Evolutionary conservation across 495 filamentous ascomycete genomes (phyloP), one percentile per base, ranked within the genome.

Genomic region (Penicillium chermesinum): DNA sequence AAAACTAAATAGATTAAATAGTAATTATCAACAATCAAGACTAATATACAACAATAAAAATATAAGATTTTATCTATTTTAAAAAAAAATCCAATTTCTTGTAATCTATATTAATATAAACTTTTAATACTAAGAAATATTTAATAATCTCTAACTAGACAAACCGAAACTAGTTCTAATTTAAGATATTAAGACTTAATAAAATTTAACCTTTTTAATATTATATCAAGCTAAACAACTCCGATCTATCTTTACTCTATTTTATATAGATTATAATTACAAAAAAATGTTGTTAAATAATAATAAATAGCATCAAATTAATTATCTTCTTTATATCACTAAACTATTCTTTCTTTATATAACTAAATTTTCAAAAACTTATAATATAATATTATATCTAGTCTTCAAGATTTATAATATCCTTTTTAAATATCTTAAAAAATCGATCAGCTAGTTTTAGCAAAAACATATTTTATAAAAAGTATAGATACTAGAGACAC

Each of bases 271-370:
- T 7, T 43, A 55, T 39, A 30, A 39, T 9, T 33, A 50, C 9
- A n/a, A 15, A 18, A 8, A 60, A 6, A 32, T 58, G 5, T 10
- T 22, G 12, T 17, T 58, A 3, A 46, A 33, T 14, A 0, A 35
- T 3, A 45, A 60, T n/a, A 48, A 61, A 44, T 63, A 30, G 52
- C 32, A 44, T 0, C 44, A 63, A 34, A 17, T 64, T n/a, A n/a
- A n/a, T n/a, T n/a, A n/a, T n/a, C n/a, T n/a, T n/a, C n/a, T n/a
- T n/a, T n/a, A n/a, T n/a, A 46, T n/a, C n/a, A n/a, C n/a, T n/a
- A n/a, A 44, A 61, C 18, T 64, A 64, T 49, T 41, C n/a, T n/a
- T 55, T 8, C 53, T 55, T 14, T 60, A 35, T 13, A 60, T 38
- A 0, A 50, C 27, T 0, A 0, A 9, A 12, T 27, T 62, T 5